Percentiles rank a stretch among this genome's conserved stretches.
phyloP scores from a whole-genome alignment of 164 flowering plant species.

The Hamamelis virginiana region DNA sequence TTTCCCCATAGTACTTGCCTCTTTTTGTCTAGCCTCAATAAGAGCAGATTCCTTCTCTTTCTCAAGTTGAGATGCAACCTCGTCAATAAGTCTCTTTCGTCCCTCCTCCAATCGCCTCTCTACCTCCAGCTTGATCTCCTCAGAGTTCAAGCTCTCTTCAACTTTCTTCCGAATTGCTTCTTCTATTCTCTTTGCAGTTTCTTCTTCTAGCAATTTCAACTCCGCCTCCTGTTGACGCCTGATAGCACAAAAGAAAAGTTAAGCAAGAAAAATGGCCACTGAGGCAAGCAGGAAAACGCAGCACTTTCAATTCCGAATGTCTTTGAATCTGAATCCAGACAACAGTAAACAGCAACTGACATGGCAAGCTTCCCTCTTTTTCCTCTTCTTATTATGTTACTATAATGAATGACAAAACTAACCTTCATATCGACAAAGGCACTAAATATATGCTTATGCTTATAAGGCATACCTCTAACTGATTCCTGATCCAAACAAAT shows the following conservation, averaged over 20 bases:
- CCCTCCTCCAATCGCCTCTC: conserved; percentile 78
- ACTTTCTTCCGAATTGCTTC: conserved; percentile 78
- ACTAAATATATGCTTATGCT: conserved; percentile 65
- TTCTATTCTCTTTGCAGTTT: conserved; percentile 87
- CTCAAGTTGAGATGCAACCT: conserved; percentile 85
- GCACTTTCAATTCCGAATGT: conserved; percentile 11
- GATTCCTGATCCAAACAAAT: conserved; percentile 92
- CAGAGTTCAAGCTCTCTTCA: conserved; percentile 78
- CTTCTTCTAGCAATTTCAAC: conserved; percentile 85
- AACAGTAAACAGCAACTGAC: conserved; percentile 21
- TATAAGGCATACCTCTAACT: conserved; percentile 98
- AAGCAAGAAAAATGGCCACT: conserved; percentile 26
- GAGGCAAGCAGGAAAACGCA: conserved; percentile 13
- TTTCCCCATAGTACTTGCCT: conserved; percentile 39
- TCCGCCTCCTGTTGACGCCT: conserved; percentile 98
- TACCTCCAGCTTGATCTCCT: conserved; percentile 67
- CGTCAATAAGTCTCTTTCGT: conserved; percentile 63
- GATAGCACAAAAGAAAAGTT: conserved; percentile 35
- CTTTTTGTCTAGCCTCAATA: conserved; percentile 66
- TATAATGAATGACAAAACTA: conserved; percentile 46
- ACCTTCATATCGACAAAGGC: conserved; percentile 58
- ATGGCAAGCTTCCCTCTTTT: conserved; percentile 18
- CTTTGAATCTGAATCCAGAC: conserved; percentile 24
- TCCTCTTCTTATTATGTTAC: conserved; percentile 17
- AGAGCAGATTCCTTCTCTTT: conserved; percentile 82